Base-by-base conservation (phyloP, 441 rosid genomes). In the Populus tomentosa region DNA sequence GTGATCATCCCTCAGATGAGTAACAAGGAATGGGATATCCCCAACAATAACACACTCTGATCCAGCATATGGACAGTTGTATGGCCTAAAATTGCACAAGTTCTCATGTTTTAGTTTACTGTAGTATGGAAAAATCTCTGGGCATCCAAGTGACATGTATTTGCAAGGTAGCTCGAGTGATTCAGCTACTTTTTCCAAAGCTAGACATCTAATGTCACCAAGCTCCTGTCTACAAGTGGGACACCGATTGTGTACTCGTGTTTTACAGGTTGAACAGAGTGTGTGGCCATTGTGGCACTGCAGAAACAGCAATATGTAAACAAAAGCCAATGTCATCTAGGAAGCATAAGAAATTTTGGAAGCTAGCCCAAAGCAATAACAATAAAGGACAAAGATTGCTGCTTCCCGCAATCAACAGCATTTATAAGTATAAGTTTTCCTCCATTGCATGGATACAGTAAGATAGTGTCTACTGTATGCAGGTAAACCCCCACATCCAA, bases 271-370 rank as follows among this genome's bases (percentile, higher is more conserved):
- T 66, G 98, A 96, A 85, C 99, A 96, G n/a, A 96, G 92, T 10
- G 99, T 96, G 80, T 94, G 99, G 20, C 98, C 99, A 76, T 94
- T 94, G 85, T 90, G 99, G 86, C 98, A 94, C 99, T 96, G 97
- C 85, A 80, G 64, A 77, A 14, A 67, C 64, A 76, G 79, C 53
- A 77, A 9, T 32, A 53, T 35, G 3, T n/a, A 40, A 56, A 33
- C n/a, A 10, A 36, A 21, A 73, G 26, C 70, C 66, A 21, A 69
- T 56, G 56, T 59, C 32, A 32, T 53, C n/a, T 10, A 18, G 24
- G 21, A 59, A 14, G n/a, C 65, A 32, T 4, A 63, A 67, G 53
- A 70, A 73, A 69, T 21, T 7, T 50, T 26, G 23, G 36, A 28
- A 21, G 56, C 16, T 7, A 66, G 26, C 32, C 20, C 11, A 21